These are phyloP conservation scores for Pyrenophora tritici-repentis DNA, from an alignment of 2,329 filamentous ascomycete species.

Conservation along the genomic window DNA sequence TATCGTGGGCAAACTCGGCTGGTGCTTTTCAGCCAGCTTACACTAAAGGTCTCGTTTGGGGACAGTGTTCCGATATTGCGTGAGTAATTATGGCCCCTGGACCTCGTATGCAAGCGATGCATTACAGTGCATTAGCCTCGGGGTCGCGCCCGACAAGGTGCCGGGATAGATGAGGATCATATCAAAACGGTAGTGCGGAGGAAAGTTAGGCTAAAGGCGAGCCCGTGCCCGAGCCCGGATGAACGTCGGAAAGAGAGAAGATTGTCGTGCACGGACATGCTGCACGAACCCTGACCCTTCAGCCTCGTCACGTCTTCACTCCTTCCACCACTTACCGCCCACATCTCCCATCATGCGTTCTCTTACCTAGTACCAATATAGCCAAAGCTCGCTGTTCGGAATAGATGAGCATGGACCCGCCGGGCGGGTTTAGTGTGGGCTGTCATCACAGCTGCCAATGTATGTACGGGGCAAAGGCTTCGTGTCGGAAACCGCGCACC, in stretches of 20 bases:
- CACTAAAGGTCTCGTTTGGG: conserved; percentile 28
- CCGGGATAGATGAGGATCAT: conserved; percentile 35
- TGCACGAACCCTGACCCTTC: conserved; percentile 20
- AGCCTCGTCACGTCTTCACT: conserved; percentile 30
- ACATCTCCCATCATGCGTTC: conserved; percentile 12
- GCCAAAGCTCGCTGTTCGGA: conserved; percentile 25
- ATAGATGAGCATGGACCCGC: conserved; percentile 32
- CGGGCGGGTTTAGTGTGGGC: conserved; percentile 7
- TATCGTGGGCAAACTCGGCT: conserved; percentile 24
- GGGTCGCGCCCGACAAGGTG: conserved; percentile 22
- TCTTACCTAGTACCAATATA: conserved; percentile 16
- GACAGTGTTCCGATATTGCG: conserved; percentile 29
- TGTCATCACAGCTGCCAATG: conserved; percentile 20
- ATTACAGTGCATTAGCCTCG: conserved; percentile 21
- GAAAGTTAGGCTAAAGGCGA: conserved; percentile 39
- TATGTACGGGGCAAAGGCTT: conserved; percentile 39
- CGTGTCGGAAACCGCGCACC: conserved; percentile 14
- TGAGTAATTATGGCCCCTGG: conserved; percentile 24
- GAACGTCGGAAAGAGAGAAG: conserved; percentile 30
- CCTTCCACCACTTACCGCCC: conserved; percentile 26
- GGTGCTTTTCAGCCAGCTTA: conserved; percentile 15
- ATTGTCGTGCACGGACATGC: conserved; percentile 26
- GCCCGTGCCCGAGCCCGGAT: conserved; percentile 15
- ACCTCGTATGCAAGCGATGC: conserved; percentile 27
- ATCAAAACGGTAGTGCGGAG: conserved; percentile 33